These are phyloP conservation scores for Penicillium flavigenum DNA, from an alignment of 495 filamentous ascomycete species.

Conservation along the genomic window DNA sequence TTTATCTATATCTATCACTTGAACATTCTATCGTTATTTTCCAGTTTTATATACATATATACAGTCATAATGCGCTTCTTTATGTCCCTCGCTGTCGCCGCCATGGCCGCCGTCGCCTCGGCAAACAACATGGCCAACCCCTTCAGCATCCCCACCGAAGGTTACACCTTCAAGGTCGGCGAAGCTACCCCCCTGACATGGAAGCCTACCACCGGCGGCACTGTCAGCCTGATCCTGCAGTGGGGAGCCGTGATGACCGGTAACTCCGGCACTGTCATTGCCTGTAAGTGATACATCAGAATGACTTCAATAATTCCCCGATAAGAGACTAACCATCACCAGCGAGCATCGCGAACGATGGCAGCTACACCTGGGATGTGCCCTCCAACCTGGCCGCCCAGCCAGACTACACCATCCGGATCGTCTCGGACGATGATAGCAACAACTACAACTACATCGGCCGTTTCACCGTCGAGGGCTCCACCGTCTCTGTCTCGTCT, in stretches of 20 bases:
- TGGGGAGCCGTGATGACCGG: slow-evolving; percentile 48
- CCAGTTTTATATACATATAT: not conserved
- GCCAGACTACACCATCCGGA: slow-evolving; percentile 59
- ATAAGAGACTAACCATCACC: slow-evolving; percentile 17
- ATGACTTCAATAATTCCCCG: not conserved
- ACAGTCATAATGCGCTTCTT: slow-evolving; percentile 46
- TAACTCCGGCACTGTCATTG: slow-evolving; percentile 47
- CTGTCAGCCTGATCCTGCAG: slow-evolving; percentile 55
- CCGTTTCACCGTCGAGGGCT: slow-evolving; percentile 54
- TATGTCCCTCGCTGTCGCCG: slow-evolving; percentile 38
- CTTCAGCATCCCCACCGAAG: slow-evolving; percentile 51
- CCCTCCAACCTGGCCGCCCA: slow-evolving; percentile 41
- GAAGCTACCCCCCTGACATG: slow-evolving; percentile 53
- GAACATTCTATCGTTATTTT: slow-evolving; percentile 13
- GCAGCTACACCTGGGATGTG: slow-evolving; percentile 57
- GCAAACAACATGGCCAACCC: slow-evolving; percentile 46
- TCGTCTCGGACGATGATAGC: slow-evolving; percentile 48
- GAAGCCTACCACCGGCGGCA: slow-evolving; percentile 53
- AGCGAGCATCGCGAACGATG: slow-evolving; percentile 57
- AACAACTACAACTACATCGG: slow-evolving; percentile 57
- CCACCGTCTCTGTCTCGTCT: slow-evolving; percentile 37
- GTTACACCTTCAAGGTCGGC: slow-evolving; percentile 51
- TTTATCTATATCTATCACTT: slow-evolving; percentile 8
- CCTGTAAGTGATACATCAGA: slow-evolving; percentile 43
- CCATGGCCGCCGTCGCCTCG: slow-evolving; percentile 40